phyloP scores from a whole-genome alignment of 345 rosid genomes.

The Cardamine chenopodiifolia region DNA sequence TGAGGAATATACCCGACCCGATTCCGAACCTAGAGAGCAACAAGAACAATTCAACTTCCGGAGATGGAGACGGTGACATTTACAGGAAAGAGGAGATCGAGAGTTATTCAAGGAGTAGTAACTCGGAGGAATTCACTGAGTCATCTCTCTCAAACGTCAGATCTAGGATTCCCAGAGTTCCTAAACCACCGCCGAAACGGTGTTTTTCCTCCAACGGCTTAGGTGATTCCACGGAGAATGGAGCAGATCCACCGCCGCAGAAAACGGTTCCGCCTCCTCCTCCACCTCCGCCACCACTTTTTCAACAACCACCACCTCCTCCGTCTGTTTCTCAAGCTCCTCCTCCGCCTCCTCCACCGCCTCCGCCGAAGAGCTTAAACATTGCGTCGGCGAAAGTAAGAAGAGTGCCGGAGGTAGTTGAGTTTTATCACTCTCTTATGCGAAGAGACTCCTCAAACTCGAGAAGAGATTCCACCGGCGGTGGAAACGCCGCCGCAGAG shows the following conservation, averaged over 20 bases:
- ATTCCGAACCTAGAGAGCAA: neutral
- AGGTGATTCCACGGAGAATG: constrained; percentile 38
- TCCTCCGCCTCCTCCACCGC: constrained; percentile 79
- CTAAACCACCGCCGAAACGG: constrained; percentile 89
- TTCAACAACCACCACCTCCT: constrained; percentile 32
- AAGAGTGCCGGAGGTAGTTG: constrained; percentile 93
- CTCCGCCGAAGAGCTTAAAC: constrained; percentile 50
- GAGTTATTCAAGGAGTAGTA: constrained; percentile 53
- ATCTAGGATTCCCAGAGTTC: constrained; percentile 82
- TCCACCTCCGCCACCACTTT: constrained; percentile 39
- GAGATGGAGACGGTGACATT: constrained; percentile 19
- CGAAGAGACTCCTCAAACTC: constrained; percentile 79
- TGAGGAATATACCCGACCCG: constrained; percentile 37
- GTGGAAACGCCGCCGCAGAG: constrained; percentile 50
- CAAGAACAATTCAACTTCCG: constrained; percentile 1
- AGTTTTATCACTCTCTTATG: constrained; percentile 97
- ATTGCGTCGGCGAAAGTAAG: constrained; percentile 66
- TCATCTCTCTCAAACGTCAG: constrained; percentile 56
- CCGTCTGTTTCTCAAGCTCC: constrained; percentile 34
- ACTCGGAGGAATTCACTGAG: constrained; percentile 74
- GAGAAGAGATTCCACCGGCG: constrained; percentile 62
- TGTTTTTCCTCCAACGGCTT: constrained; percentile 21
- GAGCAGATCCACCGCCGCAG: constrained; percentile 27
- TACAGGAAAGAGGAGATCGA: constrained; percentile 57
- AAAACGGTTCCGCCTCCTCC: constrained; percentile 48